Evolutionary conservation across 176 grass and related monocot genomes (phyloP).

Genomic region (Thinopyrum elongatum): DNA sequence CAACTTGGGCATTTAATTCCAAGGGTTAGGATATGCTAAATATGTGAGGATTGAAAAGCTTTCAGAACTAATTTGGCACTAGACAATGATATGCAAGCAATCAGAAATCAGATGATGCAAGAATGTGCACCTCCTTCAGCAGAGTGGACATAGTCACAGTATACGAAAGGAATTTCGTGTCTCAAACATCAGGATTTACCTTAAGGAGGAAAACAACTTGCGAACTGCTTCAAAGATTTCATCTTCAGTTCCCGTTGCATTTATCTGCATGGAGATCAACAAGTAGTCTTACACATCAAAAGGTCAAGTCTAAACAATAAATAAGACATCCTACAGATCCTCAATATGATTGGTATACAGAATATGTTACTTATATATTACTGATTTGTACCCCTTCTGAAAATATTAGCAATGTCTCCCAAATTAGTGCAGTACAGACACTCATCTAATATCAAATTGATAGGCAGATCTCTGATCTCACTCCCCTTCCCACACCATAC

Average conservation of each 20-base stretch:
- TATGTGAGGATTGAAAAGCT: background rate
- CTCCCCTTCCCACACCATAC: background rate
- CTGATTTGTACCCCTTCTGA: background rate
- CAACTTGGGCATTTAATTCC: background rate
- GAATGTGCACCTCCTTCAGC: background rate
- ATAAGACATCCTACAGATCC: background rate
- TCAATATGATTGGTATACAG: background rate
- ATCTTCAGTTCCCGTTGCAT: conserved; percentile 61
- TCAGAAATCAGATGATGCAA: background rate
- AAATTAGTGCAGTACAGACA: background rate
- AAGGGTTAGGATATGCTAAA: background rate
- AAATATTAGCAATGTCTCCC: background rate
- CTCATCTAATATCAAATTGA: conserved; percentile 16
- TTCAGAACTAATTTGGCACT: background rate
- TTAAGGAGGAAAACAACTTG: conserved; percentile 57
- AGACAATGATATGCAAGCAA: background rate
- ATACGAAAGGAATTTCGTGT: background rate
- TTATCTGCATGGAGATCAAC: conserved; percentile 56
- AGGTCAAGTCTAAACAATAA: background rate
- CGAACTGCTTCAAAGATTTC: conserved; percentile 71
- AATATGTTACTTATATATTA: background rate
- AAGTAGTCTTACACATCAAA: conserved; percentile 14
- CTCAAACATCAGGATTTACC: conserved; percentile 34
- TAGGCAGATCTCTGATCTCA: background rate
- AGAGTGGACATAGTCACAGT: background rate